A percentile compares a stretch with the other conserved stretches of the same genome.
phyloP scores from a whole-genome alignment of 495 filamentous ascomycete genomes.

The Penicillium cataractarum region DNA sequence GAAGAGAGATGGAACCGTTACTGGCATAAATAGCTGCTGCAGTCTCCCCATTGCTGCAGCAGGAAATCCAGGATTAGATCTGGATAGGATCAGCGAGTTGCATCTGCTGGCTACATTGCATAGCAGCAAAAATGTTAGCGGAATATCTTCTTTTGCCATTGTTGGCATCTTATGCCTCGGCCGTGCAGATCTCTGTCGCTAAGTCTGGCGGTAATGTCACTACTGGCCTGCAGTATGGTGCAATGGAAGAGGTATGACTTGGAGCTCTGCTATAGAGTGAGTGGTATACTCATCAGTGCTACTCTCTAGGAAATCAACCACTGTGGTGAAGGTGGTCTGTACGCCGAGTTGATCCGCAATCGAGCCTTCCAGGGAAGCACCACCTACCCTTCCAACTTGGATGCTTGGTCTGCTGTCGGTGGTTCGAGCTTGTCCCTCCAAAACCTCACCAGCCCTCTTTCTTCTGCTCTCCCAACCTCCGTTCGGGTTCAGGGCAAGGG shows the following conservation, averaged over 20 bases:
- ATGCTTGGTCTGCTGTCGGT: slow-evolving; percentile 57
- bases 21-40: slow-evolving; percentile 15
- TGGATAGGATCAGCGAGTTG: slow-evolving; percentile 10
- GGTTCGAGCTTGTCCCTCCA: slow-evolving; percentile 56
- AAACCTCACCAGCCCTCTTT: slow-evolving; percentile 57
- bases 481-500: slow-evolving; percentile 56
- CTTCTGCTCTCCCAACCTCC: slow-evolving; percentile 61
- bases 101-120: slow-evolving; percentile 6
- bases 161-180: slow-evolving; percentile 32
- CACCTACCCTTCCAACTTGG: slow-evolving; percentile 48
- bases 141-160: slow-evolving; percentile 33
- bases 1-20: neutral
- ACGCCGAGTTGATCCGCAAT: slow-evolving; percentile 74
- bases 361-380: slow-evolving; percentile 66
- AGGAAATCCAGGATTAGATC: neutral
- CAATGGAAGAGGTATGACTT: slow-evolving; percentile 57
- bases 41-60: neutral
- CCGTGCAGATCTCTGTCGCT: slow-evolving; percentile 44
- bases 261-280: neutral
- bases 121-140: slow-evolving; percentile 24
- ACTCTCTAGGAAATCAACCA: slow-evolving; percentile 66
- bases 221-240: slow-evolving; percentile 56
- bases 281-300: neutral
- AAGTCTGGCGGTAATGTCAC: slow-evolving; percentile 56
- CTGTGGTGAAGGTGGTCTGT: slow-evolving; percentile 75